Percentiles rank a stretch among this genome's conserved stretches.
phyloP scores from a whole-genome alignment of 768 basidiomycete species.

The Zangia roseola region DNA sequence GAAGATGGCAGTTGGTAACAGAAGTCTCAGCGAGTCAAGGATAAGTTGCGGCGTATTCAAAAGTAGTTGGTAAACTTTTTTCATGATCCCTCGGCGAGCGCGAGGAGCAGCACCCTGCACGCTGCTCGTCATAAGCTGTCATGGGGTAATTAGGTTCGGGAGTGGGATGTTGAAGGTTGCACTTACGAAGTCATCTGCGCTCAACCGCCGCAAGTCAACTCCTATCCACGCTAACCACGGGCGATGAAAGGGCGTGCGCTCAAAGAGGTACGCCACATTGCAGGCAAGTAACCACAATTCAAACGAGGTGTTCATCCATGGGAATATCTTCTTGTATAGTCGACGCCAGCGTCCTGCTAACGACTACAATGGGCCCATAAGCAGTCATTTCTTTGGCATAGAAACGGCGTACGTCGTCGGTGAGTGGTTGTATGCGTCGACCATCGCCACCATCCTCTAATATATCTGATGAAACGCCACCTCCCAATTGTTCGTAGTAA shows the following conservation, averaged over 20 bases:
- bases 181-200: slow-evolving; percentile 75
- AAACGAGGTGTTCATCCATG: slow-evolving; percentile 73
- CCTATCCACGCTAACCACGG: slow-evolving; percentile 91
- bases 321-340: slow-evolving; percentile 73
- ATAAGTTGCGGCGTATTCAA: slow-evolving; percentile 56
- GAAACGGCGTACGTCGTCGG: slow-evolving; percentile 48
- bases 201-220: slow-evolving; percentile 76
- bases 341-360: slow-evolving; percentile 53
- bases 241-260: slow-evolving; percentile 79
- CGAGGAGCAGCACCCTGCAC: slow-evolving; percentile 19
- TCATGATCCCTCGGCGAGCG: slow-evolving; percentile 37
- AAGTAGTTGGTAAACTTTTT: slow-evolving; percentile 47
- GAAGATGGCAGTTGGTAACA: slow-evolving; percentile 89
- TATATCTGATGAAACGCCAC: slow-evolving; percentile 68
- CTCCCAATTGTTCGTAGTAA: slow-evolving; percentile 87
- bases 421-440: slow-evolving; percentile 44
- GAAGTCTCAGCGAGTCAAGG: slow-evolving; percentile 74
- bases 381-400: neutral
- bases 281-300: slow-evolving; percentile 82
- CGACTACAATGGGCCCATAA: slow-evolving; percentile 37
- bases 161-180: neutral
- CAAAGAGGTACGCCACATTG: slow-evolving; percentile 91
- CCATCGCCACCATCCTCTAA: slow-evolving; percentile 51
- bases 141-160: neutral
- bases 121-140: slow-evolving; percentile 16